Evolutionary conservation across 176 grass and related monocot species (phyloP).

Genomic region (Otatea glauca): DNA sequence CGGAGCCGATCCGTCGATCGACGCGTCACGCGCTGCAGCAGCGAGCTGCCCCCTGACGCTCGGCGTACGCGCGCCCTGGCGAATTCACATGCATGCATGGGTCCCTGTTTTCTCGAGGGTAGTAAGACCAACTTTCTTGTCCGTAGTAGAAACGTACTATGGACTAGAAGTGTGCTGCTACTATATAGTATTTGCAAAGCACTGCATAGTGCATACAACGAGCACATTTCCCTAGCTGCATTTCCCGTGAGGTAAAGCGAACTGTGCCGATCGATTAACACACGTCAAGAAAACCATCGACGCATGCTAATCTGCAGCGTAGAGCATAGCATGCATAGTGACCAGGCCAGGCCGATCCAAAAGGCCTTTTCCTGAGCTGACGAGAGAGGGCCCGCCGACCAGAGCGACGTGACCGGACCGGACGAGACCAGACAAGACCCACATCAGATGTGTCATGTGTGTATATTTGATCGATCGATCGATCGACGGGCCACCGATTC

Average conservation of each 20-base stretch:
- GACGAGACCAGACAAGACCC: constrained; percentile 10
- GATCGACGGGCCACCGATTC: not conserved
- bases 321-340: no score
- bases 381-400: not conserved
- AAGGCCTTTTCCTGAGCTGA: constrained; percentile 18
- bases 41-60: no score
- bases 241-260: not conserved
- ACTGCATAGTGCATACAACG: no score
- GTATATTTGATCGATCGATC: not conserved
- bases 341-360: not conserved
- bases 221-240: constrained; percentile 1
- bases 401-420: constrained; percentile 10
- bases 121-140: no score
- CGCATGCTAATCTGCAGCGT: not conserved
- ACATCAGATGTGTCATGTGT: not conserved
- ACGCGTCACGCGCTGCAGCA: no score
- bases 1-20: no score
- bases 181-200: no score
- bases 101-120: not conserved
- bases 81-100: not conserved
- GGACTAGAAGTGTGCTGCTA: no score
- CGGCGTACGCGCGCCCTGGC: no score
- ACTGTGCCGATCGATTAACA: not conserved
- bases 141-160: no score
- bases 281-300: not conserved